Conservation (phyloP, 495 filamentous ascomycete genomes). For the Trichocladium antarcticum region DNA sequence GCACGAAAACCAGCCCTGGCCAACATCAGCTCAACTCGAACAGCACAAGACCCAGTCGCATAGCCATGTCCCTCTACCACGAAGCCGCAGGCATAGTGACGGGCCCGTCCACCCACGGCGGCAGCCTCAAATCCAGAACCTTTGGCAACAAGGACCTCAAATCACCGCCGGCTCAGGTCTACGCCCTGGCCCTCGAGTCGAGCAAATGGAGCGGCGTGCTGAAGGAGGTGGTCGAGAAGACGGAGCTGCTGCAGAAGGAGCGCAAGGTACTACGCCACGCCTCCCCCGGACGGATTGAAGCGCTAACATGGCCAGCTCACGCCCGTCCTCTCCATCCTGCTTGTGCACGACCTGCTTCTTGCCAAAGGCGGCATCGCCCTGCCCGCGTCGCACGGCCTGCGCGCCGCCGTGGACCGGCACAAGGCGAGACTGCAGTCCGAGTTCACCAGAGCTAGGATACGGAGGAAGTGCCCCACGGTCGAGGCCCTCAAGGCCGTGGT, state of each 20-base stretch:
- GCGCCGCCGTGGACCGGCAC: conserved; percentile 62
- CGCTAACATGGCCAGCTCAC: conserved; percentile 47
- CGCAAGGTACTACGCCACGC: conserved; percentile 51
- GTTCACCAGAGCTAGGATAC: conserved; percentile 65
- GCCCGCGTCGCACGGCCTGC: conserved; percentile 63
- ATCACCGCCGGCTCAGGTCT: conserved; percentile 68
- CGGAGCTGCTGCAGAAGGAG: conserved; percentile 60
- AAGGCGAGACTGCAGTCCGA: conserved; percentile 72
- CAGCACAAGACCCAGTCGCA: too few relatives aligned
- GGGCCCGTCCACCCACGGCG: conserved; percentile 46
- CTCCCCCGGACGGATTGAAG: not conserved
- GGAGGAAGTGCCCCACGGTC: conserved; percentile 53
- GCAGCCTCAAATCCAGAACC: conserved; percentile 72
- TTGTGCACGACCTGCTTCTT: conserved; percentile 78
- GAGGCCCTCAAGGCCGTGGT: conserved; percentile 51
- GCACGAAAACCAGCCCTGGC: not conserved
- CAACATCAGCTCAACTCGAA: too few relatives aligned
- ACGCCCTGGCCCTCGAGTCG: conserved; percentile 72
- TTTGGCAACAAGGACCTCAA: conserved; percentile 61
- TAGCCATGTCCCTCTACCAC: conserved; percentile 78
- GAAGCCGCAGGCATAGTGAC: conserved; percentile 70
- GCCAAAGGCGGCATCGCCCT: conserved; percentile 70
- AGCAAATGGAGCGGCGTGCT: conserved; percentile 82
- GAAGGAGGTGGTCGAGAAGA: conserved; percentile 71
- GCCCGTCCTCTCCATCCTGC: conserved; percentile 65